These are phyloP conservation scores for Naganishia vaughanmartiniae DNA, from an alignment of 768 basidiomycete species.

Conservation along the genomic window DNA sequence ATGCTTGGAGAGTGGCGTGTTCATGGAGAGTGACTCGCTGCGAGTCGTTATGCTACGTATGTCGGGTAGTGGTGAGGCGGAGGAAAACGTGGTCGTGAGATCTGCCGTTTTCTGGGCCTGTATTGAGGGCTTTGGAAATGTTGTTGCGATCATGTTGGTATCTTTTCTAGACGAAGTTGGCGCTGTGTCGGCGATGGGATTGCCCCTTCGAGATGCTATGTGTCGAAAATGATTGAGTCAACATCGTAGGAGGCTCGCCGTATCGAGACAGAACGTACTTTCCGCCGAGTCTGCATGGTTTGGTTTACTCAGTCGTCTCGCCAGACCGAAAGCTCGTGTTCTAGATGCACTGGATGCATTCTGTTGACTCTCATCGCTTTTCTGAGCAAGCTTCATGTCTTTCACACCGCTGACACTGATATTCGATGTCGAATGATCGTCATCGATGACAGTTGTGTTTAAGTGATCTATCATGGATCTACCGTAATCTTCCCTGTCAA, in stretches of 20 bases:
- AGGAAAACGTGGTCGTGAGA: not conserved
- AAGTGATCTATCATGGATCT: not conserved
- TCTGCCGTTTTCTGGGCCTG: not conserved
- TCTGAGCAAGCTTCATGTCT: not conserved
- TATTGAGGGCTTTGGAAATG: not conserved
- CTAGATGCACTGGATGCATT: not conserved
- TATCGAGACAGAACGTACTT: not conserved
- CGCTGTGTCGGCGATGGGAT: not conserved
- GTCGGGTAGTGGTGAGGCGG: not conserved
- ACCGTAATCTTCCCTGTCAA: not conserved
- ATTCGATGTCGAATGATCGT: not conserved
- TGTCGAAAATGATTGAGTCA: not conserved
- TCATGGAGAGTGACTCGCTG: not conserved
- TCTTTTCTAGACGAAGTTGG: not conserved
- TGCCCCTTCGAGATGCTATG: not conserved
- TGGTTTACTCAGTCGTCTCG: not conserved
- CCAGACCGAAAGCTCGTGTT: not conserved
- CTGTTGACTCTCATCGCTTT: not conserved
- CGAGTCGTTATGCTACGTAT: not conserved
- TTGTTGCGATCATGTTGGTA: not conserved
- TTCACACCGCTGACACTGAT: not conserved
- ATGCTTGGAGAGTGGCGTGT: constrained; percentile 2
- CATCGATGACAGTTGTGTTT: not conserved
- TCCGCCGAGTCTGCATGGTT: not conserved
- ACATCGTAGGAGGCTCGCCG: not conserved